Conservation (phyloP, 768 basidiomycete genomes). For the Tephrocybe sp. region DNA sequence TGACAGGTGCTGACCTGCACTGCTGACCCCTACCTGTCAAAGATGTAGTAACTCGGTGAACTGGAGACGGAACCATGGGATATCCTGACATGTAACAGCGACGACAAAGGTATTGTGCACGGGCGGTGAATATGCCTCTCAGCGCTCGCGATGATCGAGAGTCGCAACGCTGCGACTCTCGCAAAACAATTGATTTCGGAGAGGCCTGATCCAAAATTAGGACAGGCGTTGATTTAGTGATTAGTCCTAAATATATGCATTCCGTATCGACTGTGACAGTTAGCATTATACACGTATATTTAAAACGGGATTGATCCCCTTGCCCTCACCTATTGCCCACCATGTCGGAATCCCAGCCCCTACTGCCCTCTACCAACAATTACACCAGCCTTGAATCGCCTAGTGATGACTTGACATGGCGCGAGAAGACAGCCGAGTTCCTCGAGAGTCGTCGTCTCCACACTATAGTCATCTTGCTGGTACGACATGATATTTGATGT, state of each 20-base stretch:
- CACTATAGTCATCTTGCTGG: conserved; percentile 56
- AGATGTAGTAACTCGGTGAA: neutral
- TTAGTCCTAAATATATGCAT: no score
- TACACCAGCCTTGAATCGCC: conserved; percentile 1
- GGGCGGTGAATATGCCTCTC: no score
- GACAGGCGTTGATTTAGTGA: no score
- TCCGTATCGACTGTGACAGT: no score
- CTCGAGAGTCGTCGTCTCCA: conserved; percentile 59
- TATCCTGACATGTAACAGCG: neutral
- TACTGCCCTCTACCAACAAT: conserved; percentile 32
- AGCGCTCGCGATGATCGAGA: no score
- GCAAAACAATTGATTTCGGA: no score
- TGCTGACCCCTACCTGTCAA: neutral
- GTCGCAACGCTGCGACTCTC: no score
- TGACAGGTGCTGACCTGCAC: conserved; percentile 10
- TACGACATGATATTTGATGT: conserved; percentile 26
- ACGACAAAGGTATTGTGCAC: no score
- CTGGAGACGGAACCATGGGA: neutral
- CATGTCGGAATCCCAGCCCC: conserved; percentile 48
- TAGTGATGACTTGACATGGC: conserved; percentile 20
- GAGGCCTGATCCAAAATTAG: no score
- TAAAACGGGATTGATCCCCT: no score
- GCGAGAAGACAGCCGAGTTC: conserved; percentile 38
- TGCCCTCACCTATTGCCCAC: conserved; percentile 11
- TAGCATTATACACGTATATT: no score